Percentiles rank a stretch among this genome's conserved stretches.
phyloP scores from a whole-genome alignment of 352 stramenopile genomes.

The Globisporangium yorkense region DNA sequence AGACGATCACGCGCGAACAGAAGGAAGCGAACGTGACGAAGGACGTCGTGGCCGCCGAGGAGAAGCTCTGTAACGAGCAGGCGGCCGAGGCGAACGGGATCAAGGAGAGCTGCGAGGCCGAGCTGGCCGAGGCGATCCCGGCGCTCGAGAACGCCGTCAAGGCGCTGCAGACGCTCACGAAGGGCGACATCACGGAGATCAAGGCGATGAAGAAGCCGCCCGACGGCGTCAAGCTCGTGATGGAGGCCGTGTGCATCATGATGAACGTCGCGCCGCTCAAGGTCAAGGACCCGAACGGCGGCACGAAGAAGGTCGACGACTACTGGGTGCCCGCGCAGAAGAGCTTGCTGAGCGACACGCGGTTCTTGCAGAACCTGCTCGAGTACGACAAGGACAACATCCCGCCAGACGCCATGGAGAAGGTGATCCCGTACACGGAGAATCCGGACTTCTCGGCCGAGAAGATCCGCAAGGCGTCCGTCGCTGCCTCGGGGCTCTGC shows the following conservation, averaged over 20 bases:
- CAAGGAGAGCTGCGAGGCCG: conserved; percentile 89
- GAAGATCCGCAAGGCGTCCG: conserved; percentile 92
- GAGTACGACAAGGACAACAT: conserved; percentile 97
- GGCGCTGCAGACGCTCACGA: conserved; percentile 91
- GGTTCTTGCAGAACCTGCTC: conserved; percentile 91
- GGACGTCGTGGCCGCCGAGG: conserved; percentile 75
- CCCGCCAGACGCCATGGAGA: conserved; percentile 83
- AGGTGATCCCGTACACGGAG: conserved; percentile 75
- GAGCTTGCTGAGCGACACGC: conserved; percentile 87
- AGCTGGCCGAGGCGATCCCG: conserved; percentile 91
- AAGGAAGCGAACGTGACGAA: conserved; percentile 87
- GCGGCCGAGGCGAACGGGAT: conserved; percentile 85
- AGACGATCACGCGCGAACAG: conserved; percentile 87
- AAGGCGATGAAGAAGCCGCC: conserved; percentile 97
- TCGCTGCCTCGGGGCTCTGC: conserved; percentile 92
- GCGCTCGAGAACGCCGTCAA: conserved; percentile 89
- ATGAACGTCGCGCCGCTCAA: conserved; percentile 91
- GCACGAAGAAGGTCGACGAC: conserved; percentile 91
- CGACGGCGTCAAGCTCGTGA: conserved; percentile 92
- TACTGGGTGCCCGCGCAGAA: conserved; percentile 95
- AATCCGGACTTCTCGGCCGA: conserved; percentile 92
- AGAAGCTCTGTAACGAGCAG: conserved; percentile 84
- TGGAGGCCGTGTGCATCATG: conserved; percentile 95
- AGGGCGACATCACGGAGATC: conserved; percentile 93
- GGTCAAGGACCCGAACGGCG: conserved; percentile 88